A percentile compares a stretch with the other conserved stretches of the same genome.
These are phyloP conservation scores for Diacronema lutheri DNA, from an alignment of 78 protist species.

Conservation along the genomic window DNA sequence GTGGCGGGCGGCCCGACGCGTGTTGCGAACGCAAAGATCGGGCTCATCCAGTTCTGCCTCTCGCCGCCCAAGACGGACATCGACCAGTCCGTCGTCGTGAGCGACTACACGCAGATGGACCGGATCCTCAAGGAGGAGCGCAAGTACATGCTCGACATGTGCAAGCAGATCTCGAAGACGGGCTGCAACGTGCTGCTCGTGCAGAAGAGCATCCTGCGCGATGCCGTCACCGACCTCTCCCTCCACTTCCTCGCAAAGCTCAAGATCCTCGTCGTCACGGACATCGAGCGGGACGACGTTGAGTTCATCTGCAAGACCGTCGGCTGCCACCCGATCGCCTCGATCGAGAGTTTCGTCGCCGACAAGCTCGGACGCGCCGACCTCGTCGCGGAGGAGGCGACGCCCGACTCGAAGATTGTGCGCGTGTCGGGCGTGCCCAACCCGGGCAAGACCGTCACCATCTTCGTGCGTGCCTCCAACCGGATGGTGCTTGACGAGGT, in stretches of 20 bases:
- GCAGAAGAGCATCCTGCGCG: conserved; percentile 96
- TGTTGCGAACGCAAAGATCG: conserved; percentile 94
- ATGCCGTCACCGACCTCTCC: conserved; percentile 90
- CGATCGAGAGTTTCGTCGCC: conserved; percentile 77
- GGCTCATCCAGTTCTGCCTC: conserved; percentile 96
- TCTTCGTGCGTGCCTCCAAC: conserved; percentile 92
- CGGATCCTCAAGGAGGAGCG: conserved; percentile 91
- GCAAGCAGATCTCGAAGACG: conserved; percentile 85
- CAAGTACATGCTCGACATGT: conserved; percentile 83
- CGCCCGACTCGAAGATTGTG: conserved; percentile 75
- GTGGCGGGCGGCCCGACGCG: conserved; percentile 87
- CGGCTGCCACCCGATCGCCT: conserved; percentile 93
- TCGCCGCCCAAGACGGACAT: conserved; percentile 99
- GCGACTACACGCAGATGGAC: conserved; percentile 90
- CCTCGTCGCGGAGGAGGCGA: conserved; percentile 81
- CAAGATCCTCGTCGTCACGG: conserved; percentile 92
- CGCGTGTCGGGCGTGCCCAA: conserved; percentile 76
- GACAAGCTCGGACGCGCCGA: conserved; percentile 93
- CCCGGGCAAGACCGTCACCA: conserved; percentile 85
- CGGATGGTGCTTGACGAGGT: conserved; percentile 50
- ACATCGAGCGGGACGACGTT: conserved; percentile 93
- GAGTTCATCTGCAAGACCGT: conserved; percentile 95
- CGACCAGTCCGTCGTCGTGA: conserved; percentile 73
- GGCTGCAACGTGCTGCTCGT: conserved; percentile 97
- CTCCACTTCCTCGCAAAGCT: conserved; percentile 93